A percentile compares a stretch with the other conserved stretches of the same genome.
Conservation (phyloP, 2,329 filamentous ascomycete genomes). For the Diplodia corticola region DNA sequence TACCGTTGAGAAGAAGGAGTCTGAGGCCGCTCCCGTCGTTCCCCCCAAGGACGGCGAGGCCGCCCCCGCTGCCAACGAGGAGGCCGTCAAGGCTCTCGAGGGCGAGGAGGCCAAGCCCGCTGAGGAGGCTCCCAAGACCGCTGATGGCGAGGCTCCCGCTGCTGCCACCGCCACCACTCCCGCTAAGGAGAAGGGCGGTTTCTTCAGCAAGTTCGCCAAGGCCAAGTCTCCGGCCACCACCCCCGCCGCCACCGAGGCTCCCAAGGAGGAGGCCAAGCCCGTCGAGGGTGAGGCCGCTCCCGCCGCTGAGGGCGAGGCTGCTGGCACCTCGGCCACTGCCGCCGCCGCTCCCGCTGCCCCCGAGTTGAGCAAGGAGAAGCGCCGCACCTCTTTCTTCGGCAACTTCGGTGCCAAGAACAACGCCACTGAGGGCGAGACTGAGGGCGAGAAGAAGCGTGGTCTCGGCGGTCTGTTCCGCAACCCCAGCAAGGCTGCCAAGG, state of each 20-base stretch:
- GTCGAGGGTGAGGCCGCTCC: conserved; percentile 26
- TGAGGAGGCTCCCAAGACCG: conserved; percentile 29
- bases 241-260: conserved; percentile 42
- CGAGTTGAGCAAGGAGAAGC: conserved; percentile 50
- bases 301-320: conserved; percentile 27
- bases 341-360: conserved; percentile 35
- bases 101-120: conserved; percentile 25
- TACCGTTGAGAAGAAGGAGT: conserved; percentile 66
- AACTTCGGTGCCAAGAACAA: conserved; percentile 53
- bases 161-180: conserved; percentile 44
- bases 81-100: conserved; percentile 30
- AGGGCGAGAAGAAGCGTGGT: conserved; percentile 31
- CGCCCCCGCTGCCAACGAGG: conserved; percentile 31
- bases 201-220: conserved; percentile 62
- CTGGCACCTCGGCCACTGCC: conserved; percentile 28
- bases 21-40: conserved; percentile 58
- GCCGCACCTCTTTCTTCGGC: conserved; percentile 56
- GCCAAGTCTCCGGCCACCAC: conserved; percentile 55
- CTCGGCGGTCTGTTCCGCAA: conserved; percentile 40
- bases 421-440: conserved; percentile 45
- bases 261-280: conserved; percentile 31
- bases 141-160: conserved; percentile 22
- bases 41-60: conserved; percentile 50
- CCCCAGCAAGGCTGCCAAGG: conserved; percentile 37
- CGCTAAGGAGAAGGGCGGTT: conserved; percentile 57